These are phyloP conservation scores for Cyberlindnera suaveolens DNA, from an alignment of 805 yeast genomes.

Conservation along the genomic window DNA sequence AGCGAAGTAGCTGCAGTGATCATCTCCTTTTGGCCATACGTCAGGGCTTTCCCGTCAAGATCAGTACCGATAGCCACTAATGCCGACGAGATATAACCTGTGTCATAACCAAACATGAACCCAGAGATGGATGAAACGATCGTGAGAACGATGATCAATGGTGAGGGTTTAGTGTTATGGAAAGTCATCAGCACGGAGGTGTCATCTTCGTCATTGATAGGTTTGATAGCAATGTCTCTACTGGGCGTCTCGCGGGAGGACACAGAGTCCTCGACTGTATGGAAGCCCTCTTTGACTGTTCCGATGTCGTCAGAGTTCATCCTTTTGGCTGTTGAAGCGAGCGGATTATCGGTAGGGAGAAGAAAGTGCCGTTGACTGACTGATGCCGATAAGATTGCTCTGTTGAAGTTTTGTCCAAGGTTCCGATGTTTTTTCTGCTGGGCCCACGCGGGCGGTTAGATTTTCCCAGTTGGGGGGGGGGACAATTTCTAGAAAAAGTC, in stretches of 20 bases:
- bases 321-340: background rate
- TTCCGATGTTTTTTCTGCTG: no score
- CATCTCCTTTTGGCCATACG: constrained; percentile 78
- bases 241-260: background rate
- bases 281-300: constrained; percentile 14
- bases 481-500: no score
- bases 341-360: background rate
- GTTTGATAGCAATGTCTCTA: constrained; percentile 21
- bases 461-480: no score
- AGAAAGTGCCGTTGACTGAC: background rate
- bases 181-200: constrained; percentile 41
- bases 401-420: no score
- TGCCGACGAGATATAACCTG: constrained; percentile 94
- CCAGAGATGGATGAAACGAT: constrained; percentile 86
- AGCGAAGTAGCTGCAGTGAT: constrained; percentile 93
- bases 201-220: constrained; percentile 43
- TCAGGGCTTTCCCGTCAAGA: constrained; percentile 50
- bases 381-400: background rate
- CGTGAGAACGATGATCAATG: constrained; percentile 62
- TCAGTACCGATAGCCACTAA: constrained; percentile 80
- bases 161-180: constrained; percentile 48
- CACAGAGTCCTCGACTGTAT: background rate
- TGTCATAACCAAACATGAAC: constrained; percentile 95
- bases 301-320: constrained; percentile 8
- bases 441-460: no score